Evolutionary conservation across 2,329 filamentous ascomycete genomes (phyloP).

Genomic region (Calonectria multiphialidica): DNA sequence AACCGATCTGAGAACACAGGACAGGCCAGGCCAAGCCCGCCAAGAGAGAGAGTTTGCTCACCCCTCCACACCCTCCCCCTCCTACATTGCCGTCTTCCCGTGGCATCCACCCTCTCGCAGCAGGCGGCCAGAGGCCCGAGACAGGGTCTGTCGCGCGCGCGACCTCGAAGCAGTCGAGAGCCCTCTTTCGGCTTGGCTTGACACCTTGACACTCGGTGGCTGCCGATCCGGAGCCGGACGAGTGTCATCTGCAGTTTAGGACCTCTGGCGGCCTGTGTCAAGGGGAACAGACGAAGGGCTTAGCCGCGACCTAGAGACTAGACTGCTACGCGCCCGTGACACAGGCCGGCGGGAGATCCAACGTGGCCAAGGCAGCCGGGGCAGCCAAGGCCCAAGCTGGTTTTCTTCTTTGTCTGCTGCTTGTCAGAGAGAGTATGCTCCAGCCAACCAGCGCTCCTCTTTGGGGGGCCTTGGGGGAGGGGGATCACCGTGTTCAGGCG

Average conservation of each 20-base stretch:
- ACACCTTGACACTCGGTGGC: conserved; percentile 8
- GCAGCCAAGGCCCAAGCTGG: background rate
- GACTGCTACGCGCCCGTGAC: background rate
- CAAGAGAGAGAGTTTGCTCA: background rate
- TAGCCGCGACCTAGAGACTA: background rate
- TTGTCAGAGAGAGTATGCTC: background rate
- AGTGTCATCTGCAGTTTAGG: conserved; percentile 13
- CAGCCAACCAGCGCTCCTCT: background rate
- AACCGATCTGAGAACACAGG: conserved; percentile 37
- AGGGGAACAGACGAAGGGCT: background rate
- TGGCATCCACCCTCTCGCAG: background rate
- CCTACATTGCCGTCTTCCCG: conserved; percentile 14
- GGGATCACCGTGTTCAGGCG: background rate
- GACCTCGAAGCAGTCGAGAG: background rate
- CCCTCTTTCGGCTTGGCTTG: no score
- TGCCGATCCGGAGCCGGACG: background rate
- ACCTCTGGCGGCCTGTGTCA: background rate
- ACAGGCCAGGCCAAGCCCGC: background rate
- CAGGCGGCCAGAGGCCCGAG: conserved; percentile 7
- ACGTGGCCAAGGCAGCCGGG: background rate
- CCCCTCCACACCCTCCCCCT: conserved; percentile 27
- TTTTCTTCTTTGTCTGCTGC: background rate
- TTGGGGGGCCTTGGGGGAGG: background rate
- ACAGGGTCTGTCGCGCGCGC: conserved; percentile 3
- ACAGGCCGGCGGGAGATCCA: background rate